Conservation (phyloP, 1,284 basidiomycete species). For the Dichomitus squalens region DNA sequence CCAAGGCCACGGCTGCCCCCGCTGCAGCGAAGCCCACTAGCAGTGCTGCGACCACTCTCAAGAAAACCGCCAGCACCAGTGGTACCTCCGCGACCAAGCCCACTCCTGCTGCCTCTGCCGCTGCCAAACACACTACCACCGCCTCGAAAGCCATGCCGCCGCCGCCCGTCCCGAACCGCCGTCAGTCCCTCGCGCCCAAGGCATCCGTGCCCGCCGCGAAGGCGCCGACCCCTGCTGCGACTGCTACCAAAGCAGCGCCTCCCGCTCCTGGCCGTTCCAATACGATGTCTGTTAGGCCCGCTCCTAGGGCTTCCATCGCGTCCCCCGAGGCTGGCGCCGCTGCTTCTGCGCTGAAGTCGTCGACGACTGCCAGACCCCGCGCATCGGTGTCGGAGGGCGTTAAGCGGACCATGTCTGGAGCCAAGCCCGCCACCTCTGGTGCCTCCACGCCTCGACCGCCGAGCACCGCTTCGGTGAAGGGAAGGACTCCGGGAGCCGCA, state of each 20-base stretch:
- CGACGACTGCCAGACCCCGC: constrained; percentile 33
- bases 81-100: constrained; percentile 45
- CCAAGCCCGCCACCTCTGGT: constrained; percentile 24
- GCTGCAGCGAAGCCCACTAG: constrained; percentile 35
- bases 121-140: constrained; percentile 42
- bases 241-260: constrained; percentile 23
- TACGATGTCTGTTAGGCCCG: constrained; percentile 11
- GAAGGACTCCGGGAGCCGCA: constrained; percentile 45
- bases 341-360: constrained; percentile 22
- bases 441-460: constrained; percentile 24
- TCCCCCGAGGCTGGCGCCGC: constrained; percentile 40
- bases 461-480: constrained; percentile 33
- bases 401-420: constrained; percentile 34
- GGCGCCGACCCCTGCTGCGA: constrained; percentile 32
- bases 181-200: constrained; percentile 37
- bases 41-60: constrained; percentile 43
- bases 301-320: constrained; percentile 48
- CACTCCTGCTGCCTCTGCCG: constrained; percentile 24
- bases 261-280: constrained; percentile 6
- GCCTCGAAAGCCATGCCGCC: constrained; percentile 30
- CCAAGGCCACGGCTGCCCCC: constrained; percentile 43
- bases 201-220: constrained; percentile 49
- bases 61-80: constrained; percentile 49
- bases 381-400: constrained; percentile 39
- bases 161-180: constrained; percentile 26